A percentile compares a stretch with the other conserved stretches of the same genome.
Conservation (phyloP, 352 stramenopile species). For the Albugo laibachii region DNA sequence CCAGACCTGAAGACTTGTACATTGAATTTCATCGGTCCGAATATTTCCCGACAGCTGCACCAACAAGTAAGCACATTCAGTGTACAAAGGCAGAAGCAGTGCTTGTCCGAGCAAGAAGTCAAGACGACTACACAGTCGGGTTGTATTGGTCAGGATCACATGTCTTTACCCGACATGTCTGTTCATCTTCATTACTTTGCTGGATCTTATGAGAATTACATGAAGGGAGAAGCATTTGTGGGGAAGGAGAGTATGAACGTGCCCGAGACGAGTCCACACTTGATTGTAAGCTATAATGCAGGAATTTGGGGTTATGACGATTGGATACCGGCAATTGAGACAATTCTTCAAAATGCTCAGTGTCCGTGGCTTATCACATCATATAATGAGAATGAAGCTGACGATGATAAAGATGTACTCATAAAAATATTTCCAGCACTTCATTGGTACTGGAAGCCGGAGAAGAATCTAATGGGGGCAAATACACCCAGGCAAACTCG, state of each 20-base stretch:
- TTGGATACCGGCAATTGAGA: constrained; percentile 48
- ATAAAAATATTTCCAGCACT: constrained; percentile 18
- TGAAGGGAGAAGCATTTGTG: constrained; percentile 19
- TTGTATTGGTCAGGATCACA: no score
- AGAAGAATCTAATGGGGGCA: constrained; percentile 47
- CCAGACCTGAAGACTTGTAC: constrained; percentile 16
- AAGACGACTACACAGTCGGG: no score
- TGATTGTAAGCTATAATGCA: constrained; percentile 68
- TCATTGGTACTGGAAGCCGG: constrained; percentile 40
- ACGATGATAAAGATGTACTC: constrained; percentile 59
- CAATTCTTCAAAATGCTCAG: constrained; percentile 31
- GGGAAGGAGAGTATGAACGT: background rate
- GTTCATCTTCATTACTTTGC: constrained; percentile 26
- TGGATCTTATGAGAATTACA: constrained; percentile 35
- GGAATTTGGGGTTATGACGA: constrained; percentile 79
- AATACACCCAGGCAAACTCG: constrained; percentile 22
- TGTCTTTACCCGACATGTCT: no score
- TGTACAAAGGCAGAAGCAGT: constrained; percentile 5
- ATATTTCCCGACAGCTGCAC: constrained; percentile 29
- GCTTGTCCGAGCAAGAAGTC: constrained; percentile 17
- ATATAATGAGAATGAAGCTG: constrained; percentile 68
- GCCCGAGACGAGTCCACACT: constrained; percentile 14
- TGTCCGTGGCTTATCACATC: constrained; percentile 59
- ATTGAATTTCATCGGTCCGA: constrained; percentile 55
- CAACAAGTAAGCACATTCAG: constrained; percentile 1